phyloP scores from a whole-genome alignment of 805 yeast genomes.

The Kluyveromyces aestuarii region DNA sequence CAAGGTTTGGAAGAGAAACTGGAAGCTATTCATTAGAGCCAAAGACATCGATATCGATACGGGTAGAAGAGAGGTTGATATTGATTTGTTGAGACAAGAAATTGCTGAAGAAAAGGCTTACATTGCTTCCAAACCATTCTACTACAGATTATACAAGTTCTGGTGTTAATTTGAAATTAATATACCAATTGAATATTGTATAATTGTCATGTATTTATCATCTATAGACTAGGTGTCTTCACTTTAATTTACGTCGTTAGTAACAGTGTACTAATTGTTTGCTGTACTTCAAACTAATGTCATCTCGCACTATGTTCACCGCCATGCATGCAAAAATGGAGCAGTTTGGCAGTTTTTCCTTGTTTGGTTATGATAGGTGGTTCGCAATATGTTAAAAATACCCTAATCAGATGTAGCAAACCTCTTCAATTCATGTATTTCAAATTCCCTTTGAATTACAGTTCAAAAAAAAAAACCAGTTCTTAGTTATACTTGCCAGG shows the following conservation, averaged over 20 bases:
- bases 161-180: conserved; percentile 35
- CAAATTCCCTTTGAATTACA: no score
- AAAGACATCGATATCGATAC: conserved; percentile 51
- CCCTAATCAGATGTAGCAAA: no score
- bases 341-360: no score
- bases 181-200: no score
- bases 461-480: no score
- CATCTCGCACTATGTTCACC: no score
- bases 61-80: conserved; percentile 51
- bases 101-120: conserved; percentile 42
- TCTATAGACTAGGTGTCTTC: background rate
- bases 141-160: conserved; percentile 33
- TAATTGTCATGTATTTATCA: background rate
- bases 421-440: no score
- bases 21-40: conserved; percentile 34
- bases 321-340: no score
- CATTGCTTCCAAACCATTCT: conserved; percentile 37
- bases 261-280: background rate
- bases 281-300: background rate
- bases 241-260: background rate
- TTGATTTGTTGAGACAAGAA: conserved; percentile 43
- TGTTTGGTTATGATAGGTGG: no score
- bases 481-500: no score
- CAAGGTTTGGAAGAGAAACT: conserved; percentile 42
- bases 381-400: no score